Evolutionary conservation across 768 basidiomycete genomes (phyloP), one percentile per base, ranked within the genome.

Genomic region (Amanita pallidorosea): DNA sequence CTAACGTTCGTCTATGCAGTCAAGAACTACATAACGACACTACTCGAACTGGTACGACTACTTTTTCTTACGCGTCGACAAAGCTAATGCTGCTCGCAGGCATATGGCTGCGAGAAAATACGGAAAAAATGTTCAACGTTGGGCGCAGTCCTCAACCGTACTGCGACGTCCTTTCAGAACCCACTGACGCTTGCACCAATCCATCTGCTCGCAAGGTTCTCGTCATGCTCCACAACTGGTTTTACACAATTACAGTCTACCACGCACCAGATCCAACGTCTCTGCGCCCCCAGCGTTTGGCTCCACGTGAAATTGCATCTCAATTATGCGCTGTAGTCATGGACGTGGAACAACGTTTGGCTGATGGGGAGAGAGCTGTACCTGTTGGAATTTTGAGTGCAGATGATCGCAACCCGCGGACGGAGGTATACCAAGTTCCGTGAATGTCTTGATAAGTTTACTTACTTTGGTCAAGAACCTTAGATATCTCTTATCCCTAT

Each of bases 401-500:
- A 3, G 90, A 94, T 60, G 74, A 84, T 22, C 73, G 94, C 54
- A 88, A 95, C 63, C 68, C 62, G 9, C 96, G 94, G 94, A 75
- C 85, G 9, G 67, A 76, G 61, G 90, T 91, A 63, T 52, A 77
- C 57, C 37, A 22, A n/a, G 36, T 38, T 27, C 34, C 29, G 13
- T 11, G 49, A 27, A 18, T 33, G 35, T 47, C 50, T 13, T 35
- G 12, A n/a, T 49, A 20, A 36, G 45, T n/a, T 23, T 31, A 47
- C 25, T 43, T 45, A 7, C 47, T 45, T 35, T 51, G 23, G 13
- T 31, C 45, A 31, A 33, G 91, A 92, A 90, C 56, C 77, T 90
- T 38, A 62, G 76, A 52, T 70, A 79, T 51, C 75, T 96, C 9
- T 66, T 88, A 5, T 69, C 77, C 2, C 66, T 94, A 27, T 85